A percentile compares a stretch with the other conserved stretches of the same genome.
These are phyloP conservation scores for Phytophthora kernoviae DNA, from an alignment of 352 stramenopile genomes.

Conservation along the genomic window DNA sequence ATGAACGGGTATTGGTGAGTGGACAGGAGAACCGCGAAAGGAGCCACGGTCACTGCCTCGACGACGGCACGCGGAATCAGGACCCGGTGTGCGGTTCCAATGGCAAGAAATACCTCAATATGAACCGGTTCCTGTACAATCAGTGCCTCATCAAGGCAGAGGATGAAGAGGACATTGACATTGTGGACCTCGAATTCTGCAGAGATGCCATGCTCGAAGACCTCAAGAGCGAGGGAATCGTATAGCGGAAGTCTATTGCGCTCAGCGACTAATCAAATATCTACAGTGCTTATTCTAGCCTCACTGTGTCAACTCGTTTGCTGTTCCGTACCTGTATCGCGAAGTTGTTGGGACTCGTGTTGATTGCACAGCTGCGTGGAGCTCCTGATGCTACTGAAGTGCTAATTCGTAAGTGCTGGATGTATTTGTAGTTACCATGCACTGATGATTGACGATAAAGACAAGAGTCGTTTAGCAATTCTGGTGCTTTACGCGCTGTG, in stretches of 20 bases:
- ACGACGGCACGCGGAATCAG: constrained; percentile 46
- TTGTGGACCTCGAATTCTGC: constrained; percentile 48
- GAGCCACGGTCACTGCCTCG: constrained; percentile 28
- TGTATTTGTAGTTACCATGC: too few relatives aligned
- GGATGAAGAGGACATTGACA: constrained; percentile 30
- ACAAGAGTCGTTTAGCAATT: too few relatives aligned
- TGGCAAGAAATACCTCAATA: constrained; percentile 56
- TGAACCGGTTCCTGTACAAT: constrained; percentile 54
- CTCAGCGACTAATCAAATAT: neutral
- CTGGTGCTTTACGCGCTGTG: too few relatives aligned
- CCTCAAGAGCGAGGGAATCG: constrained; percentile 24
- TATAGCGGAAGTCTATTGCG: neutral
- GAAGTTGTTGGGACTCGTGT: neutral
- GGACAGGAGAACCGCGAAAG: constrained; percentile 23
- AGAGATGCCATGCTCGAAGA: constrained; percentile 35
- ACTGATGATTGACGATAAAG: too few relatives aligned
- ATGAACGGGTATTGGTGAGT: constrained; percentile 32
- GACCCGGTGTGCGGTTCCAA: constrained; percentile 55
- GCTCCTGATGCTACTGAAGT: too few relatives aligned
- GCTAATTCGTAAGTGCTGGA: too few relatives aligned
- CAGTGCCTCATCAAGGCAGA: constrained; percentile 46
- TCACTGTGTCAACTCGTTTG: neutral
- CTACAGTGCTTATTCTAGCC: neutral
- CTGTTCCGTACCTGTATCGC: neutral
- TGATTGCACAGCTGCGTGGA: too few relatives aligned